Conservation (phyloP, 495 filamentous ascomycete genomes). For the Ramalina intermedia region DNA sequence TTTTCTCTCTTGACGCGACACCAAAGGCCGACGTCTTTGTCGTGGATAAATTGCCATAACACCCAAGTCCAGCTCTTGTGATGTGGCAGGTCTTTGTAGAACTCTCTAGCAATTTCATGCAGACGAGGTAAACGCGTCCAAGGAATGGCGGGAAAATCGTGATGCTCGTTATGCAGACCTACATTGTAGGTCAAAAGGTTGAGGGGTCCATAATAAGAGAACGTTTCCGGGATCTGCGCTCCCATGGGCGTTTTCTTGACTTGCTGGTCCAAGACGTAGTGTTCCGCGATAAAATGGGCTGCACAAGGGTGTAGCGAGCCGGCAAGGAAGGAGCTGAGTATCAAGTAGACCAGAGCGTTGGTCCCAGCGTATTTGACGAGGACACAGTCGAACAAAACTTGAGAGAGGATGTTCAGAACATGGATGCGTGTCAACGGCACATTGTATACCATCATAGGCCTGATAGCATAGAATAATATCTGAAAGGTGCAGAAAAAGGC, state of each 20-base stretch:
- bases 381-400: constrained; percentile 63
- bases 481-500: constrained; percentile 99
- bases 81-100: constrained; percentile 76
- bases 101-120: constrained; percentile 72
- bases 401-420: constrained; percentile 58
- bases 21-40: constrained; percentile 73
- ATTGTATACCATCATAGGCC: constrained; percentile 87
- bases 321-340: constrained; percentile 81
- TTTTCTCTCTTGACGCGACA: constrained; percentile 86
- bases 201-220: constrained; percentile 86
- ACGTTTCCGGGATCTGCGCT: constrained; percentile 77
- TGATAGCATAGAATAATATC: constrained; percentile 98
- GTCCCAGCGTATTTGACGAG: constrained; percentile 43
- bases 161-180: constrained; percentile 94
- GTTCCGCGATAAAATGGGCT: constrained; percentile 97
- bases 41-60: constrained; percentile 88
- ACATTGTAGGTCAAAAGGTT: constrained; percentile 96
- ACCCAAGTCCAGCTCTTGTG: constrained; percentile 87
- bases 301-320: constrained; percentile 90
- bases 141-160: constrained; percentile 93
- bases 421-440: constrained; percentile 81
- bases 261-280: constrained; percentile 81
- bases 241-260: constrained; percentile 27
- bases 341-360: constrained; percentile 59
- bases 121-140: constrained; percentile 74